Evolutionary conservation across 169 alveolate genomes (phyloP), one percentile per base, ranked within the genome.

Genomic region (Babesia sp.): DNA sequence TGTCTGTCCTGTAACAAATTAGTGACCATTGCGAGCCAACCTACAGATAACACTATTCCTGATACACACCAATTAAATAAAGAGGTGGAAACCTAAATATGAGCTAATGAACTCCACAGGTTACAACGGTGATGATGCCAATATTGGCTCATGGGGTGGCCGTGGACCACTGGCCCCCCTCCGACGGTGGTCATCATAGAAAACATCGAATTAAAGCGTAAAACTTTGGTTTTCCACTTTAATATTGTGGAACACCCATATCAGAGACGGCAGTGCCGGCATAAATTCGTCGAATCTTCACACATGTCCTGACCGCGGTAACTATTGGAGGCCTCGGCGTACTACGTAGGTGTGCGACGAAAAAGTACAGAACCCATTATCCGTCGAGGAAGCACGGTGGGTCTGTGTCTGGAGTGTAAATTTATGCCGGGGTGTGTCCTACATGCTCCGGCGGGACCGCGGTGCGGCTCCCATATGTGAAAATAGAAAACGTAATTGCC

Each of bases 1-100:
- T 64, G 74, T 64, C 45, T 33, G 50, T 64, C 74, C 74, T 78
- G 82, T 26, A 39, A 11, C 24, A 55, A 14, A 28, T 71, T 53
- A 12, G 20, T 44, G 24, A 12, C 20, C 14, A 55, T 18, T 20
- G 14, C 6, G 29, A 18, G 22, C 9, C 26, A 14, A 20, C 70
- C 60, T 31, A 58, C 79, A 57, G 29, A 55, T 68, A 29, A 29
- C 22, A 20, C 56, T 20, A 8, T 12, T 48, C 9, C 20, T 12
- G 20, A 48, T 14, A 14, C 20, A 48, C 56, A 48, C 56, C 20
- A 48, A 28, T 20, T 48, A 8, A 8, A 48, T 48, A 48, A 6
- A 48, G 6, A n/a, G n/a, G 20, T 28, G 7, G 18, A 48, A 20
- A 12, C 20, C 7, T 18, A 12, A 18, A 48, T 6, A 14, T 48